A percentile compares a stretch with the other conserved stretches of the same genome.
phyloP scores from a whole-genome alignment of 2,329 filamentous ascomycete genomes.

The Lasiodiplodia sp. region DNA sequence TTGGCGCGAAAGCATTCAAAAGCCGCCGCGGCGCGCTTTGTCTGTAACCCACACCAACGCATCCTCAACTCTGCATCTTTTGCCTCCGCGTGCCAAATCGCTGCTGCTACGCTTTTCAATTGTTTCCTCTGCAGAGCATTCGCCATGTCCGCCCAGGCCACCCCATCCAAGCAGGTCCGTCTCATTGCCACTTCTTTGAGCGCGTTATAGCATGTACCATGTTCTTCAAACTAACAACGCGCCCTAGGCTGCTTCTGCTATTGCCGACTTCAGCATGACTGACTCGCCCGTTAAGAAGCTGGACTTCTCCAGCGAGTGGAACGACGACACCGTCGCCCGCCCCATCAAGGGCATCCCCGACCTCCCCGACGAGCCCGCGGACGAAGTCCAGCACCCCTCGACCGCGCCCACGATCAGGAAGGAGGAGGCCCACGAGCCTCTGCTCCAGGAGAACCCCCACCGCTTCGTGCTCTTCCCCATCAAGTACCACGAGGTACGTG shows the following conservation, averaged over 20 bases:
- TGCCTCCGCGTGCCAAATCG: not conserved
- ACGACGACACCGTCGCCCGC: conserved; percentile 59
- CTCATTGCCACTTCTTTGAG: conserved; percentile 35
- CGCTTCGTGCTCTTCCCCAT: conserved; percentile 98
- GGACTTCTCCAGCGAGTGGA: conserved; percentile 70
- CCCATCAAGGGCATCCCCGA: conserved; percentile 61
- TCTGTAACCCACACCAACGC: conserved; percentile 8
- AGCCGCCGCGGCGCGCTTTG: conserved; percentile 18
- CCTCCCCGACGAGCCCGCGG: conserved; percentile 41
- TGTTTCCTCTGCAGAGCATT: conserved; percentile 16
- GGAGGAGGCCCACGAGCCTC: conserved; percentile 83
- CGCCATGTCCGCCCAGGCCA: conserved; percentile 75
- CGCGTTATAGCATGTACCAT: conserved; percentile 42
- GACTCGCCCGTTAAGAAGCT: conserved; percentile 92
- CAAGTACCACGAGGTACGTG: conserved; percentile 98
- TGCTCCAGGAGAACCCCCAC: conserved; percentile 93
- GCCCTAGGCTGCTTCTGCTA: conserved; percentile 79
- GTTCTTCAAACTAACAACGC: conserved; percentile 47
- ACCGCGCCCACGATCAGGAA: conserved; percentile 62
- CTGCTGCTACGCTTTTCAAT: not conserved
- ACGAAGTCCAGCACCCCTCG: conserved; percentile 58
- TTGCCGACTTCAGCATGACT: conserved; percentile 86
- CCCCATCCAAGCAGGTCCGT: conserved; percentile 75
- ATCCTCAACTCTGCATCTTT: conserved; percentile 26
- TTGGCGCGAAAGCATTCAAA: conserved; percentile 22